Evolutionary conservation across 164 flowering plant genomes (phyloP).

Genomic region (Chimonanthus praecox): DNA sequence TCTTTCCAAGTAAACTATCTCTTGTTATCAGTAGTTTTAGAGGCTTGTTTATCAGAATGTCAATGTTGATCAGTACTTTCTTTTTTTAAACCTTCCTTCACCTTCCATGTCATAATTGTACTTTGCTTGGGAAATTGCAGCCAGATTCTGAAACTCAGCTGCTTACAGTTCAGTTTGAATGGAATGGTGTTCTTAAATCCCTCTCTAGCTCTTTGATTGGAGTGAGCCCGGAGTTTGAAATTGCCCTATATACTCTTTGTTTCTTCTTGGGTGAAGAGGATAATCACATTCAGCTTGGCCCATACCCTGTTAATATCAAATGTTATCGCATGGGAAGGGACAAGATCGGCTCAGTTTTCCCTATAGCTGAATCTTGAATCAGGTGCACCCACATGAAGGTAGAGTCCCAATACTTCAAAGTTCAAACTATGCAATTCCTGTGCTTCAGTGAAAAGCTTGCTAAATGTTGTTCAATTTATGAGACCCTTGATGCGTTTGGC

Average conservation of each 20-base stretch:
- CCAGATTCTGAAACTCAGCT: constrained; percentile 88
- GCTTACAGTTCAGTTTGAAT: constrained; percentile 88
- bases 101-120: background rate
- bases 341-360: constrained; percentile 81
- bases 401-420: too few species aligned
- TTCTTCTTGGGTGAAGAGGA: constrained; percentile 73
- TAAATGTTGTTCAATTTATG: background rate
- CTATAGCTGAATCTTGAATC: constrained; percentile 46
- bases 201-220: constrained; percentile 86
- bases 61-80: background rate
- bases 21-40: background rate
- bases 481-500: background rate
- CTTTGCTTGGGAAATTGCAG: constrained; percentile 37
- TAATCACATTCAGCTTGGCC: constrained; percentile 73
- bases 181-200: constrained; percentile 87
- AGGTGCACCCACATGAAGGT: background rate
- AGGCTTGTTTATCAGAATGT: background rate
- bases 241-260: constrained; percentile 85
- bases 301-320: constrained; percentile 82
- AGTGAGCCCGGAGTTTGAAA: constrained; percentile 95
- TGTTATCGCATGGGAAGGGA: constrained; percentile 72
- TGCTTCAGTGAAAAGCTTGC: background rate
- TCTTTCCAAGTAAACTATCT: background rate
- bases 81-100: background rate
- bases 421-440: background rate